These are phyloP conservation scores for Nidularia pulvinata DNA, from an alignment of 768 basidiomycete genomes.

Conservation along the genomic window DNA sequence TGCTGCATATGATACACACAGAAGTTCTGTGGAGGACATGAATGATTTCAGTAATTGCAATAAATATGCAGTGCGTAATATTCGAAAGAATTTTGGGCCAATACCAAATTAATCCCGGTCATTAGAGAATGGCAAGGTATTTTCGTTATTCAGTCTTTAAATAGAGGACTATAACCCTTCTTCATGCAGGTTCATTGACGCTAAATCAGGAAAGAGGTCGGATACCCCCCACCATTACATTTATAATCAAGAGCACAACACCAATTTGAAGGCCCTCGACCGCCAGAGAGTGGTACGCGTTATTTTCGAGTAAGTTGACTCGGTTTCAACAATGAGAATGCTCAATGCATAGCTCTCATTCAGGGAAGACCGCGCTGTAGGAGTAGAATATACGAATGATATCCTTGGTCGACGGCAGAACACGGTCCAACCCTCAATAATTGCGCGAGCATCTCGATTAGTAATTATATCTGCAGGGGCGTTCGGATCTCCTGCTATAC, in stretches of 20 bases:
- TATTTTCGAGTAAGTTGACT: slow-evolving; percentile 40
- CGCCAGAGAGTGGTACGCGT: slow-evolving; percentile 44
- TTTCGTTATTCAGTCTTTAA: slow-evolving; percentile 1
- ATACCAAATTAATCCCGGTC: neutral
- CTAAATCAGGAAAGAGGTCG: slow-evolving; percentile 49
- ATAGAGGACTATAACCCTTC: neutral
- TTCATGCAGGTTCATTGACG: slow-evolving; percentile 52
- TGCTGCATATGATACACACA: slow-evolving; percentile 40
- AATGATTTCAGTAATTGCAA: slow-evolving; percentile 45
- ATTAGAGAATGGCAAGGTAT: slow-evolving; percentile 58
- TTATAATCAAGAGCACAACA: slow-evolving; percentile 42
- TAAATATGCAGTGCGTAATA: slow-evolving; percentile 5
- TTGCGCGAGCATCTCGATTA: slow-evolving; percentile 36
- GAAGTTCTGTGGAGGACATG: slow-evolving; percentile 39
- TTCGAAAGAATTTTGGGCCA: neutral
- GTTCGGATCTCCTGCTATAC: slow-evolving; percentile 54
- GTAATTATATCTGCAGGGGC: slow-evolving; percentile 52
- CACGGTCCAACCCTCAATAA: slow-evolving; percentile 9
- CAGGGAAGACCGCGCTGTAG: slow-evolving; percentile 40
- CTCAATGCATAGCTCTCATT: neutral
- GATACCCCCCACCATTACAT: slow-evolving; percentile 54
- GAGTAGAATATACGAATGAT: slow-evolving; percentile 50
- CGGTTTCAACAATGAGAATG: neutral
- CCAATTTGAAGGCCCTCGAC: slow-evolving; percentile 37
- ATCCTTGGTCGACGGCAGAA: slow-evolving; percentile 17